These are phyloP conservation scores for Rhodotorula sp. DNA, from an alignment of 1,284 basidiomycete species.

Conservation along the genomic window DNA sequence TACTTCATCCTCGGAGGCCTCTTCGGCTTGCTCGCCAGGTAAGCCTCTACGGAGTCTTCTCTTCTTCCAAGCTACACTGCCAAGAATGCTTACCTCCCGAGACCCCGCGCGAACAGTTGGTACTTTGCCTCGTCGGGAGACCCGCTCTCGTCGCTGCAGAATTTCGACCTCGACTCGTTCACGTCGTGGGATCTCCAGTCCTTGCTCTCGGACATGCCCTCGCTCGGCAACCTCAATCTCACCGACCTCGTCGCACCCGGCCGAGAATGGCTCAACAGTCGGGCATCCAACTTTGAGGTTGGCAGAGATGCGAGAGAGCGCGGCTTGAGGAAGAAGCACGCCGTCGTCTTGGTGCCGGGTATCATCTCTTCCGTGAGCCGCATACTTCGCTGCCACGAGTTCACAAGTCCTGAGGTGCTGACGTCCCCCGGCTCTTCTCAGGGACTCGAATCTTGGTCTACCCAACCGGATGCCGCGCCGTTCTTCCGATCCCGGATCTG, in stretches of 20 bases:
- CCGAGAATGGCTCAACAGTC: slow-evolving; percentile 32
- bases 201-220: slow-evolving; percentile 32
- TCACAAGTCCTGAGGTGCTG: no score
- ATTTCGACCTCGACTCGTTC: slow-evolving; percentile 28
- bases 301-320: slow-evolving; percentile 68
- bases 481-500: slow-evolving; percentile 83
- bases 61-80: neutral
- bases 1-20: slow-evolving; percentile 32
- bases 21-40: slow-evolving; percentile 23
- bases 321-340: slow-evolving; percentile 69
- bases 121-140: slow-evolving; percentile 36
- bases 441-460: slow-evolving; percentile 81
- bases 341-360: slow-evolving; percentile 62
- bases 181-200: slow-evolving; percentile 35
- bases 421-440: slow-evolving; percentile 48
- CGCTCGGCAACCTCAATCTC: slow-evolving; percentile 28
- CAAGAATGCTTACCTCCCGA: neutral
- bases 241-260: slow-evolving; percentile 31
- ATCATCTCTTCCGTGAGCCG: slow-evolving; percentile 42
- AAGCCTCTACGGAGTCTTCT: neutral
- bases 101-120: slow-evolving; percentile 15
- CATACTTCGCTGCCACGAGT: neutral
- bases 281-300: slow-evolving; percentile 63
- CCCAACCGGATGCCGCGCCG: slow-evolving; percentile 68
- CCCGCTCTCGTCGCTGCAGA: slow-evolving; percentile 26